These are phyloP conservation scores for Tetraselmis striata DNA, from an alignment of 139 green algal species.

Conservation along the genomic window DNA sequence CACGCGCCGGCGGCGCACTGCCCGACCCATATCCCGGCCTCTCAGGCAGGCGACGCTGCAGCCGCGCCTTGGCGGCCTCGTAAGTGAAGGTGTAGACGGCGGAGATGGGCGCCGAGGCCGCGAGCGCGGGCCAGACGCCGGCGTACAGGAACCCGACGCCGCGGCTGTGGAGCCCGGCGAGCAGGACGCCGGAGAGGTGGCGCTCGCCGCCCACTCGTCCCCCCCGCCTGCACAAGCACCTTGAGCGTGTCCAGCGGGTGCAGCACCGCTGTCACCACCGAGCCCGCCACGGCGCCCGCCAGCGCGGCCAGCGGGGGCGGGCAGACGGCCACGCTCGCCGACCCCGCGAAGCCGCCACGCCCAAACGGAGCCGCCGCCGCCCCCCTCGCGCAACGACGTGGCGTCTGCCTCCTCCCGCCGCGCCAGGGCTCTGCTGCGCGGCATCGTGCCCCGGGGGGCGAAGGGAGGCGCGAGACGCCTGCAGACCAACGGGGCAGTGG, in stretches of 20 bases:
- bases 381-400: too few species aligned
- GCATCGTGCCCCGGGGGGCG: too few species aligned
- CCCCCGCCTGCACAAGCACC: constrained; percentile 29
- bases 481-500: too few species aligned
- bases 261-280: constrained; percentile 30
- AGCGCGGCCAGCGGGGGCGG: constrained; percentile 9
- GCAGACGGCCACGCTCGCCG: background rate
- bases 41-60: constrained; percentile 20
- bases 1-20: constrained; percentile 34
- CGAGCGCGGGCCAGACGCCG: constrained; percentile 28
- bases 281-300: constrained; percentile 28
- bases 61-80: constrained; percentile 34
- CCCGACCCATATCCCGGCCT: constrained; percentile 21
- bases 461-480: too few species aligned
- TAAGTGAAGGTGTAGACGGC: constrained; percentile 50
- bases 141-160: constrained; percentile 32
- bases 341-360: background rate
- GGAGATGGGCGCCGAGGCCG: constrained; percentile 39
- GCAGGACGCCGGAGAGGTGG: constrained; percentile 1
- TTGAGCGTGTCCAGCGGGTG: constrained; percentile 52
- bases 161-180: background rate
- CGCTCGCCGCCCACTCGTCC: constrained; percentile 3
- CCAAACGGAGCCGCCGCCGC: too few species aligned
- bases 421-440: too few species aligned
- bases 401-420: too few species aligned